Evolutionary conservation across 495 filamentous ascomycete genomes (phyloP), one percentile per base, ranked within the genome.

Genomic region (Durotheca rogersii): DNA sequence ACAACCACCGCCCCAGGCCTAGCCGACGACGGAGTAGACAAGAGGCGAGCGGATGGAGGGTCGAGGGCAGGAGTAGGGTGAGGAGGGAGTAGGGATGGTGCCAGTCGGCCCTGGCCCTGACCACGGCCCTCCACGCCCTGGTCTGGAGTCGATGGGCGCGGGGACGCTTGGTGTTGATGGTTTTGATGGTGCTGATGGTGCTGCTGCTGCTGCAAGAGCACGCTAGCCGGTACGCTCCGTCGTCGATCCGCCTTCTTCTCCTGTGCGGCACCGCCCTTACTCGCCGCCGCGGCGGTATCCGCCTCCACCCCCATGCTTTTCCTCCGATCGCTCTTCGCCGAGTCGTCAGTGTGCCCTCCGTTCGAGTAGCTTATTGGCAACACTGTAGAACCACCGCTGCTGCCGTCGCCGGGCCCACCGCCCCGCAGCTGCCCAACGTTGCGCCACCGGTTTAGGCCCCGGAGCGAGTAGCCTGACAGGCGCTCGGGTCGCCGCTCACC

Each of bases 371-470:
- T n/a, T 31, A 39, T 51, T 61, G n/a, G 19, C 30, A 1, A 51
- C 33, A 18, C 60, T 46, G 7, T 47, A 31, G 49, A 40, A 14
- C 37, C 32, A 14, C 47, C 60, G 7, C 29, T 40, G 21, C 51
- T 60, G 14, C 55, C 47, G n/a, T 30, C 42, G 5, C 43, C 41
- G 31, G 62, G 67, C 12, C 55, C 47, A 11, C 25, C 42, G 5
- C 43, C 41, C 30, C 63, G 67, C 12, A 65, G 54, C 0, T 60
- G 67, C 7, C 65, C 48, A 27, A 70, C 67, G 7, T 64, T 69
- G 2, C 63, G 63, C 73, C 72, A 76, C 32, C 68, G 66, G 12
- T 69, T 68, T 19, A 75, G 57, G 39, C 72, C 73, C 72, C 73
- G 74, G 46, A 75, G 75, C 4, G 69, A 68, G 11, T 57, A 63